Base-by-base conservation (phyloP, 2,329 filamentous ascomycete genomes). In the Alternaria dauci region DNA sequence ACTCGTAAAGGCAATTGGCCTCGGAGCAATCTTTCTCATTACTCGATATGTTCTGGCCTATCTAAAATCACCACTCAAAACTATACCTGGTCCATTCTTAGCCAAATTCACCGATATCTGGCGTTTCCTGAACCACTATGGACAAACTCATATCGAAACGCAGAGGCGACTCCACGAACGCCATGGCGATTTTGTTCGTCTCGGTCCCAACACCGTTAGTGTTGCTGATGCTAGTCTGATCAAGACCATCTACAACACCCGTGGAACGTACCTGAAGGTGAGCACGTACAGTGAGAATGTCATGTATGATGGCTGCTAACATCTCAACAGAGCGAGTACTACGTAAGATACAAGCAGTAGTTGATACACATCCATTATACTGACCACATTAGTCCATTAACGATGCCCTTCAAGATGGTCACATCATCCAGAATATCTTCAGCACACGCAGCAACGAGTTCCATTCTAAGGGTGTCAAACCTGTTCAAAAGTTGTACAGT, bases 91-190 rank as follows among this genome's bases (percentile, higher is more conserved):
- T 5, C 76, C 76, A 1, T 69, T 73, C 51, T 36, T 75, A 9
- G 74, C 76, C 39, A 74, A 72, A 43, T 76, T 78, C 59, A 71
- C 74, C 4, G 61, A 77, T 56, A 48, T 72, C 30, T 77, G 74
- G 74, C 70, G 75, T 18, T 62, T 77, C 39, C 55, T 63, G 12
- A 71, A 70, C 36, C 71, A 73, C n/a, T 76, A 72, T 41, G 32
- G 64, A 11, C 68, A 71, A 57, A 70, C 63, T n/a, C 68, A 74
- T 42, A 75, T 74, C 46, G 70, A 74, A 54, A 74, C 72, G 5
- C 71, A 74, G 59, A 65, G 61, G 46, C 62, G 61, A 18, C 65
- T 76, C n/a, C 74, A 76, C 44, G 61, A 68, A 32, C 67, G 71
- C 48, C 69, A 75, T 42, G 74, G 73, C 48, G 64, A 72, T 52